phyloP scores from a whole-genome alignment of 2,329 filamentous ascomycete species.

The Sclerotinia trifoliorum region DNA sequence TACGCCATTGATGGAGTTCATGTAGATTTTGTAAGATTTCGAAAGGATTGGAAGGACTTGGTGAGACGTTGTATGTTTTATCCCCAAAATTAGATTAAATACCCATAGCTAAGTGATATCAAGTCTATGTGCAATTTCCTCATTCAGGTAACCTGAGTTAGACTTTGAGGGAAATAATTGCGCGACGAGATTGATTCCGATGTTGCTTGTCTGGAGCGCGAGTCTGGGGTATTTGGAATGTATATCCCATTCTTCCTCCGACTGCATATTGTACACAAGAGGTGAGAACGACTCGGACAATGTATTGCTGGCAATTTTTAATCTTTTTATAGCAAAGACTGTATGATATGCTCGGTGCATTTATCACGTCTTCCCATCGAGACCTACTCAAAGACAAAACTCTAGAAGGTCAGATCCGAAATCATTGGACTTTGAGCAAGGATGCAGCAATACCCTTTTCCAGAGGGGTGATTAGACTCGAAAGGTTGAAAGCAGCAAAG shows the following conservation, averaged over 20 bases:
- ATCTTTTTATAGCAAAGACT: not conserved
- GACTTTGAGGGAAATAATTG: not conserved
- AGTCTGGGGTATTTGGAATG: not conserved
- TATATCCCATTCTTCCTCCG: not conserved
- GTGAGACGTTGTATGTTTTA: not conserved
- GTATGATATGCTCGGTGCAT: not conserved
- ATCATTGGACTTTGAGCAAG: slow-evolving; percentile 3
- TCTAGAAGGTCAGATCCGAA: not conserved
- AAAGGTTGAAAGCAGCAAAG: not conserved
- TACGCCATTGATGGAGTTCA: not conserved
- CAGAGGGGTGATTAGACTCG: not conserved
- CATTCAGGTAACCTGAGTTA: not conserved
- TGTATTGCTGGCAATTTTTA: not conserved
- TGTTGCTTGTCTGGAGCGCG: not conserved
- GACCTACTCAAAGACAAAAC: not conserved
- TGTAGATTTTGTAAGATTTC: not conserved
- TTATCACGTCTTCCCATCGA: not conserved
- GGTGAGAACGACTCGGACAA: not conserved
- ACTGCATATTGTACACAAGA: not conserved
- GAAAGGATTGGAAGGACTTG: not conserved
- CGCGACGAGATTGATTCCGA: not conserved
- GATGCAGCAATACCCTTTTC: not conserved
- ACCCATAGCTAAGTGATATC: not conserved
- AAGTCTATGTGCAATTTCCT: not conserved
- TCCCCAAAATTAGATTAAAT: too few relatives aligned